These are phyloP conservation scores for Ophiostoma sp. DNA, from an alignment of 2,329 filamentous ascomycete species.

Conservation along the genomic window DNA sequence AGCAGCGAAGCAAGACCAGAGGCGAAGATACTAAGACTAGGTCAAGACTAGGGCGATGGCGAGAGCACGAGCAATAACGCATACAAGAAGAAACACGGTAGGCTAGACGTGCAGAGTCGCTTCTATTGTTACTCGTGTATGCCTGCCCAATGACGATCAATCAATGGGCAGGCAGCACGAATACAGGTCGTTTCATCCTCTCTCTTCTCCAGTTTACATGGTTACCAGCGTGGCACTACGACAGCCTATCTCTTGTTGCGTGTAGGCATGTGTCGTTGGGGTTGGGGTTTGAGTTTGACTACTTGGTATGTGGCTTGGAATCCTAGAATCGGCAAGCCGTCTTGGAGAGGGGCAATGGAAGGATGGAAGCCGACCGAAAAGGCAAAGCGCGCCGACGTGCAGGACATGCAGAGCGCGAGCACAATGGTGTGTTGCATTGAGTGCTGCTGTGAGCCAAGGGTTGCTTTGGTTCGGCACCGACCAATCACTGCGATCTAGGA, in stretches of 20 bases:
- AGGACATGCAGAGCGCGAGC: background rate
- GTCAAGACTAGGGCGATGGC: background rate
- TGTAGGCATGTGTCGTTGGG: too few relatives aligned
- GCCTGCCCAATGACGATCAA: too few relatives aligned
- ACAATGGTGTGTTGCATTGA: background rate
- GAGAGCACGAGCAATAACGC: background rate
- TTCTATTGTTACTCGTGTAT: too few relatives aligned
- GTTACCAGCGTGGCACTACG: slow-evolving; percentile 15
- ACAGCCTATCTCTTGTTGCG: slow-evolving; percentile 15
- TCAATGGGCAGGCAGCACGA: too few relatives aligned
- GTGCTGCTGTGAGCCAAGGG: background rate
- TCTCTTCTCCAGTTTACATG: background rate
- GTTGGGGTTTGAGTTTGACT: too few relatives aligned
- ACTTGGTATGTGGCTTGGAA: background rate
- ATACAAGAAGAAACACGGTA: background rate
- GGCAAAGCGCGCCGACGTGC: background rate
- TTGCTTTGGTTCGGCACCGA: background rate
- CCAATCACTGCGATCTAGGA: background rate
- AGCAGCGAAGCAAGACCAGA: background rate
- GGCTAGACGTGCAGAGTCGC: background rate
- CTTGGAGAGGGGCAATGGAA: background rate
- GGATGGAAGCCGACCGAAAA: background rate
- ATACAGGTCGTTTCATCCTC: background rate
- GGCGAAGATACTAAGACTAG: background rate
- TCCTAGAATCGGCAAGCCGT: slow-evolving; percentile 12